Base-by-base conservation (phyloP, 2,329 filamentous ascomycete species). In the Zalaria obscura region DNA sequence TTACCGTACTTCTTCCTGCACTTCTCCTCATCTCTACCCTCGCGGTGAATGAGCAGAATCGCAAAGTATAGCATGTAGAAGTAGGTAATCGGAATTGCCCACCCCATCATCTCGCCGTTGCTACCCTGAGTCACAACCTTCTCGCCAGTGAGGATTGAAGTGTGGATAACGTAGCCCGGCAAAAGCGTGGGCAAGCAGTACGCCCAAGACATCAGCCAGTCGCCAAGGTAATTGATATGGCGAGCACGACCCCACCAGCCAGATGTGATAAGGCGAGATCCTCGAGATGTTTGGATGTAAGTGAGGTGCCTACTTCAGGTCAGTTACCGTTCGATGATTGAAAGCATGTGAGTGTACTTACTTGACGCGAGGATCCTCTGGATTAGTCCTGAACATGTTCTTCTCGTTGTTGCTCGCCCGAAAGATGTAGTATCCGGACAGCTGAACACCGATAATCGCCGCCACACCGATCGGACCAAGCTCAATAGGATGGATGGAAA, bases 21-120 rank as follows among this genome's bases (percentile, higher is more conserved):
- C 69, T 94, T 94, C 59, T 85, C 83, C 51, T 95, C 88, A 51
- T 96, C 89, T 40, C 89, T 74, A 44, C 77, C 68, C 58, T 93
- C 87, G 18, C 89, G 81, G 59, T 95, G 89, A 41, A 95, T 68
- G 7, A 96, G 70, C 47, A 96, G 65, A 8, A 93, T 66, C 3
- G 79, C 87, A 65, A 96, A 95, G 67, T 95, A 96, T 5, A 93
- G 54, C 51, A 95, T 72, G 65, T 93, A 96, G 59, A 95, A 95
- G 67, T 95, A 96, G 0, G 88, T 94, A 50, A 95, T 75, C 36
- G 88, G 67, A 63, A 88, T 87, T 37, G 82, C 87, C 75, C 83
- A 93, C 25, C 86, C 88, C 51, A 73, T 76, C 28, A 83, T 80
- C 26, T 78, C 76, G 38, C 58, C 56, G 28, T 47, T 43, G 9